Percentiles rank a stretch among this genome's conserved stretches.
phyloP scores from a whole-genome alignment of 129 eudicot species.

The Lonicera japonica region DNA sequence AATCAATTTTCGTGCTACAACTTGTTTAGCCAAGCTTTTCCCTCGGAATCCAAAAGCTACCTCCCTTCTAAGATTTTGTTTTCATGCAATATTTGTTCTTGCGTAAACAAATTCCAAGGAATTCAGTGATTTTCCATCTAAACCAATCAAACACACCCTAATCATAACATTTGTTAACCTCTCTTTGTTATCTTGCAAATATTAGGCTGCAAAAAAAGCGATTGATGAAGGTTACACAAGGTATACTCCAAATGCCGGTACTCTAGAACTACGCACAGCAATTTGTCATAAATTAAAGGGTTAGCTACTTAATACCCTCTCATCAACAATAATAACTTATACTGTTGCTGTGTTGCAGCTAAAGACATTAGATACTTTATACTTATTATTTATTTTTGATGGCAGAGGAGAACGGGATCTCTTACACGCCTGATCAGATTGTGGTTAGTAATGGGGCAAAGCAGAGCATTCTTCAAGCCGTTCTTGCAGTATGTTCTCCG shows the following conservation, averaged over 20 bases:
- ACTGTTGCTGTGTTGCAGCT: too few relatives aligned
- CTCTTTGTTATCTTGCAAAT: conserved; percentile 1
- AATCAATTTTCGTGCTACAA: too few relatives aligned
- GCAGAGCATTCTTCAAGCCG: conserved; percentile 85
- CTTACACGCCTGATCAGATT: conserved; percentile 88
- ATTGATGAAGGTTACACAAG: conserved; percentile 90
- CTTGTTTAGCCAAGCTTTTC: too few relatives aligned
- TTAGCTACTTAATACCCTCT: conserved; percentile 11
- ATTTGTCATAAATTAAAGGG: conserved; percentile 86
- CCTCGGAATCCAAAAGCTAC: too few relatives aligned
- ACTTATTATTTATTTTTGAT: background rate
- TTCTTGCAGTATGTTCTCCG: conserved; percentile 97
- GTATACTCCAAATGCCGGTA: conserved; percentile 96
- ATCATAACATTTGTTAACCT: too few relatives aligned
- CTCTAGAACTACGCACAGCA: conserved; percentile 75
- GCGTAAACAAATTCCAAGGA: too few relatives aligned
- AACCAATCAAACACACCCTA: too few relatives aligned
- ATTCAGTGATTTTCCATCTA: too few relatives aligned
- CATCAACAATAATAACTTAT: too few relatives aligned
- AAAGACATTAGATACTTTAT: too few relatives aligned
- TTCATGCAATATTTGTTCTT: too few relatives aligned
- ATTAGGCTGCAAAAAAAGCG: conserved; percentile 83
- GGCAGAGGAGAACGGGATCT: conserved; percentile 81
- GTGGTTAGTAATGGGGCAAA: conserved; percentile 95
- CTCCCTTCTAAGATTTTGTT: too few relatives aligned